Base-by-base conservation (phyloP, 176 grass and related monocot genomes). In the Puya raimondii region DNA sequence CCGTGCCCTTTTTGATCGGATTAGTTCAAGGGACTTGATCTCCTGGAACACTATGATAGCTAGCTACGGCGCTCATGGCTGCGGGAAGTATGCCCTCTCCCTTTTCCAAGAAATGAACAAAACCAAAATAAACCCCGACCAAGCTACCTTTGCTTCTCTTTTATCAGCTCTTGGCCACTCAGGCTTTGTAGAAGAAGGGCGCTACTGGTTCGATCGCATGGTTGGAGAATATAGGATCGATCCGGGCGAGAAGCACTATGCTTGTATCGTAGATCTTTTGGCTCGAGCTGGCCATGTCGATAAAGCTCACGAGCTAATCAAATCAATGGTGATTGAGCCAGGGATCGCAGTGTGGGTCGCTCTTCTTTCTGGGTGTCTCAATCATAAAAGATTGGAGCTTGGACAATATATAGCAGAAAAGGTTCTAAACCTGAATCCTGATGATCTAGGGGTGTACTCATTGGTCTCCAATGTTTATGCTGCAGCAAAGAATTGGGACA, bases 41-140 rank as follows among this genome's bases (percentile, higher is more conserved):
- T 78, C 79, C 11, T 90, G 87, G 87, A 90, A 90, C 64, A 80
- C 64, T 11, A 90, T 83, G 77, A 90, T 90, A 1, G 76, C 83
- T 16, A 80, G 83, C 52, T 86, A 0, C 15, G 83, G 87, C 25
- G 53, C 69, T 23, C 83, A 90, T 78, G 87, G 87, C n/a, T 70
- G 29, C 57, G 87, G 87, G 11, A 77, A 4, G 10, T 73, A 86
- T 11, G 83, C 87, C 2, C 77, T 86, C 9, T 70, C 59, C 47
- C 14, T 83, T 25, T 90, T 90, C 49, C 73, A 78, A 59, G 77
- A 80, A 68, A 70, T 90, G 73, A 83, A 68, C 0, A 8, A 64
- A 80, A 80, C 54, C 2, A 50, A 51, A 68, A 50, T 69, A n/a
- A 71, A 51, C 12, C 87, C 87, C 42, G 83, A 86, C 63, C 77